Conservation (phyloP, 2,329 filamentous ascomycete species). For the Clonostachys sp. region DNA sequence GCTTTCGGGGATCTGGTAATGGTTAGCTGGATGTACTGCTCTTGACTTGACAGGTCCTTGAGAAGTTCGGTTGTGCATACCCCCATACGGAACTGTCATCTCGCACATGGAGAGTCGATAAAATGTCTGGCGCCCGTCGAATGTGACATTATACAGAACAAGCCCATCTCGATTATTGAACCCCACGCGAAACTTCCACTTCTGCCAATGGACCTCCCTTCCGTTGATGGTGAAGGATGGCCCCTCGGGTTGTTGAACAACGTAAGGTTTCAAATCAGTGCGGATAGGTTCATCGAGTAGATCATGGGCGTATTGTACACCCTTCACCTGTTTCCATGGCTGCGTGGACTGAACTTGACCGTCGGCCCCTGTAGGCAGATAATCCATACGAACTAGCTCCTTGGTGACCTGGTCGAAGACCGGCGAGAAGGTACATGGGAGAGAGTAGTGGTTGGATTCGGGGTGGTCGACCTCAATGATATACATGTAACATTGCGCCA, state of each 20-base stretch:
- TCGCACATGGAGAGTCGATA: conserved; percentile 65
- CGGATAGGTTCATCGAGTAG: conserved; percentile 41
- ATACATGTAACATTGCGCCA: conserved; percentile 15
- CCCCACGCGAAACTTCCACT: conserved; percentile 65
- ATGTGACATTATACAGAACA: conserved; percentile 65
- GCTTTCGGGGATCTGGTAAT: conserved; percentile 50
- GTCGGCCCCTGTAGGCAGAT: conserved; percentile 48
- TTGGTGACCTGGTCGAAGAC: conserved; percentile 54
- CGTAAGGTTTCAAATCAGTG: conserved; percentile 61
- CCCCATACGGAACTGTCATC: conserved; percentile 64
- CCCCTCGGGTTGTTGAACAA: conserved; percentile 67
- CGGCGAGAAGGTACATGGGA: conserved; percentile 54
- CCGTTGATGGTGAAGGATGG: conserved; percentile 58
- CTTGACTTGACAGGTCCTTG: too few relatives aligned
- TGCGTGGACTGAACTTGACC: conserved; percentile 25
- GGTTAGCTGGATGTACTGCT: too few relatives aligned
- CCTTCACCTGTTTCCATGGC: conserved; percentile 40
- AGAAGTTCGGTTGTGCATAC: background rate
- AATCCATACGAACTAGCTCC: conserved; percentile 51
- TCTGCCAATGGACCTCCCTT: conserved; percentile 51
- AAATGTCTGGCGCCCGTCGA: conserved; percentile 60
- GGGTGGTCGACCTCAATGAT: conserved; percentile 26
- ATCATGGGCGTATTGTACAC: conserved; percentile 44
- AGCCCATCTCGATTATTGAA: conserved; percentile 69
- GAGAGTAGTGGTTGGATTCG: conserved; percentile 60